Base-by-base conservation (phyloP, 2,329 filamentous ascomycete species). In the Rutstroemia sp. region DNA sequence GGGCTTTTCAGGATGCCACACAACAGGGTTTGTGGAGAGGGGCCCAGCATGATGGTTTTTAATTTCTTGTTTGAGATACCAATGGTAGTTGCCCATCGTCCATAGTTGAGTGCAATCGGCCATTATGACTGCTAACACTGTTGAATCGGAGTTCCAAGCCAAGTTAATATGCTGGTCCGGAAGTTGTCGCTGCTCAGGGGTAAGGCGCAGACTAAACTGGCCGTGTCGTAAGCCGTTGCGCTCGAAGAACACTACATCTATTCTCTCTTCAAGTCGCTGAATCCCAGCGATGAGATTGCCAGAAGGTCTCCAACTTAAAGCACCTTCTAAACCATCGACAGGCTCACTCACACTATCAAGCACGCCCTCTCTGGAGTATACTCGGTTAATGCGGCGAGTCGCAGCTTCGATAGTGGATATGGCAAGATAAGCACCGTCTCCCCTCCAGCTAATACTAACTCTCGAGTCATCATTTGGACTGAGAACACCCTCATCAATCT, bases 51-150 rank as follows among this genome's bases (percentile, higher is more conserved):
- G 63, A 12, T 64, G 65, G 6, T 78, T 73, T 6, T 75, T 72
- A 6, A 96, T 77, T 68, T 96, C 91, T 69, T 96, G 91, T 73
- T 99, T 99, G 16, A 99, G 77, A 70, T 97, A 97, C 82, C 94
- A 99, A 69, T 97, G 89, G 64, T 99, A 99, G 70, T 99, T 99
- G 19, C 90, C 88, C 79, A 87, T 96, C 0, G 91, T 96, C 94
- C 94, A 99, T 1, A 99, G 75, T 68, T 99, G 94, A n/a, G 94
- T 75, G 56, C 83, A 80, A 61, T 91, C 82, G 34, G 76, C 75
- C 63, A 92, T 82, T 1, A 82, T 77, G n/a, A 96, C 85, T 5
- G 92, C 91, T 47, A 99, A 78, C 0, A 96, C 89, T 1, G 86
- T 92, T 0, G 94, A 99, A 69, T 99, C 92, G 4, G 83, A 79